Percentiles rank a stretch among this genome's conserved stretches.
phyloP scores from a whole-genome alignment of 2,329 filamentous ascomycete species.

The Claviceps monticola region DNA sequence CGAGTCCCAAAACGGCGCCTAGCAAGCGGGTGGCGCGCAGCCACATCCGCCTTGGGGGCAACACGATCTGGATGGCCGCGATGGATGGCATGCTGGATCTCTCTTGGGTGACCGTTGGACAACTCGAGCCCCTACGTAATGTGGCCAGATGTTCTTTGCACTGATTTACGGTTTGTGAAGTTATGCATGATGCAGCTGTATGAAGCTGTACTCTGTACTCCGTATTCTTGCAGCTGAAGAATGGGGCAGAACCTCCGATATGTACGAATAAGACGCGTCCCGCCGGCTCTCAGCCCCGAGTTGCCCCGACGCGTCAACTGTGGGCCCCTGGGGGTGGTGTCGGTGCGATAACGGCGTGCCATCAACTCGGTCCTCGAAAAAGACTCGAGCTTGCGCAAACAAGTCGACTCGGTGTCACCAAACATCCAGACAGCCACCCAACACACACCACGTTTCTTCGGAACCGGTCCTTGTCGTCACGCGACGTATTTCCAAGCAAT shows the following conservation, averaged over 20 bases:
- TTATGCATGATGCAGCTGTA: too few relatives aligned
- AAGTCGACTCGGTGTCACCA: constrained; percentile 1
- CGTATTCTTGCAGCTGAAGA: too few relatives aligned
- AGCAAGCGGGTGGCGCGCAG: neutral
- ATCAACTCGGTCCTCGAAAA: neutral
- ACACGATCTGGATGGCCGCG: neutral
- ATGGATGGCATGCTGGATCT: neutral
- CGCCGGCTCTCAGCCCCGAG: too few relatives aligned
- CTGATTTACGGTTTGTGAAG: too few relatives aligned
- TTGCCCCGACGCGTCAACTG: neutral
- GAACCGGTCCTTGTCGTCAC: neutral
- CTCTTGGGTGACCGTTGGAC: too few relatives aligned
- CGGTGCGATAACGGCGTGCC: neutral
- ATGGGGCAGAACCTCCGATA: too few relatives aligned
- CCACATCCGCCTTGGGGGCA: neutral
- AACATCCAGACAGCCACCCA: neutral
- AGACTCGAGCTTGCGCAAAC: neutral
- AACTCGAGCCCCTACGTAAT: too few relatives aligned
- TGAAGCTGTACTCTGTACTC: too few relatives aligned
- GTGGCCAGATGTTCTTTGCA: too few relatives aligned
- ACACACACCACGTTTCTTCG: neutral
- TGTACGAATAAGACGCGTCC: too few relatives aligned
- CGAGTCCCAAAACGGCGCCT: neutral
- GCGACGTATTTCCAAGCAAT: constrained; percentile 4
- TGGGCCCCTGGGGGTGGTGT: neutral